Evolutionary conservation across 2,329 filamentous ascomycete species (phyloP), one percentile per base, ranked within the genome.

Genomic region (Fonsecaea nubica): DNA sequence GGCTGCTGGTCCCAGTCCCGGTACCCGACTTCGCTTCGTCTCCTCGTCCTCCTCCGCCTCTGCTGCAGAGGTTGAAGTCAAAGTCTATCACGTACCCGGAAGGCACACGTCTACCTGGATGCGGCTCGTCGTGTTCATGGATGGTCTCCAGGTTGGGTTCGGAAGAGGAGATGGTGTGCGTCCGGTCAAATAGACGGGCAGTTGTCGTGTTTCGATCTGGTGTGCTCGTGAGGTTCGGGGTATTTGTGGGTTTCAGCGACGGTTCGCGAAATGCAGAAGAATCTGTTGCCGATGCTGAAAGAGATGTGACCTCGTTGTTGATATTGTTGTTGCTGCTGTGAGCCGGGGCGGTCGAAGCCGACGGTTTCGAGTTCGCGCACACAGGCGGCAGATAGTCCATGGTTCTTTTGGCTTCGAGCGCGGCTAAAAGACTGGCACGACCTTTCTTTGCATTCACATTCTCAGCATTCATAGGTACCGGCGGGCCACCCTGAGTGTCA

Each of bases 51-150:
- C 25, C 25, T 25, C 25, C 25, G 25, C 25, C 25, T 2, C 25
- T 3, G 25, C 25, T 12, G 3, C 25, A 40, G 15, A 50, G 21
- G 21, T 10, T 13, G 53, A 33, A 52, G 50, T 38, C 13, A n/a
- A 38, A 56, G 15, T 55, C 57, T n/a, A 21, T 50, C 30, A 30
- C 57, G 54, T 52, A 32, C 33, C 65, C 61, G 33, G 45, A 53
- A n/a, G 57, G 42, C 42, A 66, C 63, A 25, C 58, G 58, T 30
- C 56, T 42, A 15, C 63, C 66, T 1, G 66, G 63, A 36, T 66
- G 66, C 12, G 66, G 60, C 33, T 69, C 64, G 36, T 66, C 61
- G 36, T 64, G 60, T 60, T 69, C 64, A 13, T 66, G 63, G 12
- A 69, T 64, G 15, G 67, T 69, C 12, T 64, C 52, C 13, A 69